Evolutionary conservation across 2,329 filamentous ascomycete species (phyloP), one percentile per base, ranked within the genome.

Genomic region (Hypoxylon sp.): DNA sequence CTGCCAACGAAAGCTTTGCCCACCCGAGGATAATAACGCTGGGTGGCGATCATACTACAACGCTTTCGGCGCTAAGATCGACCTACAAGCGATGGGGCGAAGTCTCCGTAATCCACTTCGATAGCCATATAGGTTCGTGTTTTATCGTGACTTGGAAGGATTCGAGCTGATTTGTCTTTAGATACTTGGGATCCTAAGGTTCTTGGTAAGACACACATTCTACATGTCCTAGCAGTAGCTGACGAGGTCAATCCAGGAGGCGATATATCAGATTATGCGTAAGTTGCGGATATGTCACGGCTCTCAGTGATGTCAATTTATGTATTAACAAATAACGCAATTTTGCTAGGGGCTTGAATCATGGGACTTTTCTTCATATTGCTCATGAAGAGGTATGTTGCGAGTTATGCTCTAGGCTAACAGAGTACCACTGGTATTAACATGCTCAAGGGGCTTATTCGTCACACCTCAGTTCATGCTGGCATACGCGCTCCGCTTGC

Each of bases 171-270:
- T 53, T 21, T 3, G 2, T 21, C 2, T 21, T 8, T 17, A 85
- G 87, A 93, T 77, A 93, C 91, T 0, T 93, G 91, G 91, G 88
- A 92, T 75, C 91, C 92, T 0, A 84, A 84, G 0, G 84, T 87
- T 0, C 73, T 88, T 2, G 85, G 84, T 84, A 72, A 68, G 78
- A 65, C 31, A 11, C 10, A 11, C 27, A 21, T 37, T 10, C 7
- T n/a, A 15, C 27, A 58, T 15, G 6, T 42, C 2, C 56, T 19
- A 42, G 10, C 8, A 15, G 2, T 11, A 29, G 19, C 17, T n/a
- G 44, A 10, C 7, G 3, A 71, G 72, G 73, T 17, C 42, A 27
- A 17, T 37, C 15, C 8, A 82, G 83, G 87, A 11, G 87, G 87
- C 21, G 86, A 86, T 0, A 81, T 89, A n/a, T 87, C 86, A 4